These are phyloP conservation scores for Thelephora ganbajun DNA, from an alignment of 768 basidiomycete species.

Conservation along the genomic window DNA sequence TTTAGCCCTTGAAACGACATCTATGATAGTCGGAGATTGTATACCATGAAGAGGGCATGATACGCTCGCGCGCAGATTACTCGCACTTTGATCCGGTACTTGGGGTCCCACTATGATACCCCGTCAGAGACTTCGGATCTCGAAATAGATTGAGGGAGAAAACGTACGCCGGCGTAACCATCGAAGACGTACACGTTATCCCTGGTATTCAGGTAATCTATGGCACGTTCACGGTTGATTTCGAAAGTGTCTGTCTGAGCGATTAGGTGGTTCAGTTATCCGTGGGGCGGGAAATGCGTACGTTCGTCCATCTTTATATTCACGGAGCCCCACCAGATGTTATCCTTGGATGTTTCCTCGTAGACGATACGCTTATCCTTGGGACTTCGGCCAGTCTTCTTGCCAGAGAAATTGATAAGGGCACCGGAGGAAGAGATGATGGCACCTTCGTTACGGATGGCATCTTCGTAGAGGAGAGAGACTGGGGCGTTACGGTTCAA, in stretches of 20 bases:
- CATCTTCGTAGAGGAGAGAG: conserved; percentile 91
- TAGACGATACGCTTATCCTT: conserved; percentile 99
- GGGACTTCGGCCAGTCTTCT: conserved; percentile 95
- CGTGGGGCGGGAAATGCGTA: conserved; percentile 22
- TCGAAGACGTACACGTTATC: conserved; percentile 98
- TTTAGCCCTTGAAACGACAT: conserved; percentile 2
- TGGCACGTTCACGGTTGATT: conserved; percentile 96
- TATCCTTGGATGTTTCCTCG: conserved; percentile 91
- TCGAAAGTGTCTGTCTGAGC: conserved; percentile 78
- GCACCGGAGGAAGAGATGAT: conserved; percentile 94
- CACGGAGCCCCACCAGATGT: conserved; percentile 99
- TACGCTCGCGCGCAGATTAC: conserved; percentile 98
- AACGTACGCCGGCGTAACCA: conserved; percentile 74
- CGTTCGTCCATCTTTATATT: conserved; percentile 99
- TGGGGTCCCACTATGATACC: conserved; percentile 82
- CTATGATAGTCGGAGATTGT: conserved; percentile 16
- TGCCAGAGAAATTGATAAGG: conserved; percentile 98
- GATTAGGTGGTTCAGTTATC: not conserved
- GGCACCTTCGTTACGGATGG: conserved; percentile 95
- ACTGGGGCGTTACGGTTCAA: conserved; percentile 88
- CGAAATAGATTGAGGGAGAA: not conserved
- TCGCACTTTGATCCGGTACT: conserved; percentile 98
- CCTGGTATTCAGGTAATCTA: conserved; percentile 96
- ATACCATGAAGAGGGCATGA: conserved; percentile 95
- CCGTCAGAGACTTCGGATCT: not conserved